Percentiles rank a stretch among this genome's conserved stretches.
Conservation (phyloP, 225 moss, liverwort and hornwort genomes). For the Pseudoscleropodium purum region DNA sequence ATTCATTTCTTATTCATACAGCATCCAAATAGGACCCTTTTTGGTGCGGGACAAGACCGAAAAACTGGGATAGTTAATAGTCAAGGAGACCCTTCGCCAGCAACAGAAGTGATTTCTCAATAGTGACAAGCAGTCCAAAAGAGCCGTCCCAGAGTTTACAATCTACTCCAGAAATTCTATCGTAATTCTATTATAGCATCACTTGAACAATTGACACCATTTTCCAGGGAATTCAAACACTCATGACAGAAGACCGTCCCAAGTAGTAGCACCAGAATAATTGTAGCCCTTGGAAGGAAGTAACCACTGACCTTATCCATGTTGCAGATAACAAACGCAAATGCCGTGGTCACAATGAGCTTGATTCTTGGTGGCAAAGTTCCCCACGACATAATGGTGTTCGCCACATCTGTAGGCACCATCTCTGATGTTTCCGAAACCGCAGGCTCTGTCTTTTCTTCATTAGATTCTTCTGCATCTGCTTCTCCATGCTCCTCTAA, state of each 20-base stretch:
- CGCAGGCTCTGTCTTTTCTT: constrained; percentile 1
- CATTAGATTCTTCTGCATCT: neutral
- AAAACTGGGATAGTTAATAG: neutral
- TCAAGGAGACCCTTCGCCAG: neutral
- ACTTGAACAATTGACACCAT: no score
- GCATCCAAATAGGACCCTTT: neutral
- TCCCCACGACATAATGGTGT: constrained; percentile 23
- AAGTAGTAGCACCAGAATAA: no score
- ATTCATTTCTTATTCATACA: neutral
- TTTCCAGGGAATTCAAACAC: no score
- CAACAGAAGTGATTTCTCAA: no score
- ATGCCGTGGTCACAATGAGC: constrained; percentile 72
- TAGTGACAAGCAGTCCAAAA: no score
- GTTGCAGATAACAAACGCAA: constrained; percentile 97
- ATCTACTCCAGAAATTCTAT: no score
- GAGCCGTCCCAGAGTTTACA: no score
- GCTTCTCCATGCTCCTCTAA: constrained; percentile 22
- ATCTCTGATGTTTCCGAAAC: neutral
- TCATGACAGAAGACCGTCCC: no score
- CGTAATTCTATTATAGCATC: no score
- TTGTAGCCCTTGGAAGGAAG: neutral
- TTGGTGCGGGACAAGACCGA: neutral
- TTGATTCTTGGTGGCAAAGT: constrained; percentile 66
- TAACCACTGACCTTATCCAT: constrained; percentile 81
- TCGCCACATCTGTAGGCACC: neutral